Evolutionary conservation across 768 basidiomycete species (phyloP), one percentile per base, ranked within the genome.

Genomic region (Termitomyces sp.): DNA sequence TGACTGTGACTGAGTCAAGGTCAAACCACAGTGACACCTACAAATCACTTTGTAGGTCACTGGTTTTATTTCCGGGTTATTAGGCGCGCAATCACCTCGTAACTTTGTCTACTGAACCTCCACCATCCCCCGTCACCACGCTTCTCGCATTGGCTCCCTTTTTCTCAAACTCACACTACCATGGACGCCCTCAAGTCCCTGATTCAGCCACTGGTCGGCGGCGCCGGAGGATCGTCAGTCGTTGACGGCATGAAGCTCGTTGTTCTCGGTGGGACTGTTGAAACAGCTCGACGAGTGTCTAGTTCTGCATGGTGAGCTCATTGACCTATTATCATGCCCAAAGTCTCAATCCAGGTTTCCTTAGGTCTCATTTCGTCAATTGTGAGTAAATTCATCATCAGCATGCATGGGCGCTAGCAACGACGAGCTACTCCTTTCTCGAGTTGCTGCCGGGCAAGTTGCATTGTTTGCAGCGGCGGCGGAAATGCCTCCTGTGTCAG

Each of bases 171-270:
- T 54, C 54, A 33, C 55, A 56, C 31, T 50, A 38, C 54, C 57
- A 91, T 91, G 89, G 89, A 91, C 76, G 84, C 80, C 58, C 76
- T 91, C 75, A 88, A 85, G 75, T 90, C 87, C 52, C 83, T 91
- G 68, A 81, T 90, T 54, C 85, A 87, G 67, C 89, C 89, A 59
- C 84, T 91, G 68, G 84, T 89, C 64, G 85, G 84, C 72, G 83
- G 84, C 71, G 82, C 78, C 67, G 85, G 82, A 50, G 82, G 85
- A 62, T 87, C 86, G 28, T 89, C 87, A 49, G 83, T 91, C 76
- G 81, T 93, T 71, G 90, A 93, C 66, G 91, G 89, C 62, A 85
- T 91, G 78, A 93, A 93, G 74, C 87, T 92, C 67, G 91, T 93
- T 72, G 88, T 92, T 45, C 78, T 93, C 50, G 90, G 90, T 57